A percentile compares a stretch with the other conserved stretches of the same genome.
Conservation (phyloP, 306 rosid genomes). For the Quercus alba region DNA sequence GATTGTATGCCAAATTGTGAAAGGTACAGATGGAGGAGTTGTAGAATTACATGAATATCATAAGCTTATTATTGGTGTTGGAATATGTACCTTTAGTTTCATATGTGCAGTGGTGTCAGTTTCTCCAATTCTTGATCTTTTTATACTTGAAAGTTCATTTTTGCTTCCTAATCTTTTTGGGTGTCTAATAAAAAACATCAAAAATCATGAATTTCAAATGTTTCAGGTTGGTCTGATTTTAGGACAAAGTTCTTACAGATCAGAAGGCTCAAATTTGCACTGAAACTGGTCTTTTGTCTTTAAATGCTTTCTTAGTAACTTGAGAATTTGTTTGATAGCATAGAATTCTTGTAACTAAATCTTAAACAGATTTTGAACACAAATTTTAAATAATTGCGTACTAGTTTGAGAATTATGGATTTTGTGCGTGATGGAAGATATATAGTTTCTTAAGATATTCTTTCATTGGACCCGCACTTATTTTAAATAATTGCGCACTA, state of each 20-base stretch:
- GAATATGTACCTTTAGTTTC: neutral
- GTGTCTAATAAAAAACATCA: neutral
- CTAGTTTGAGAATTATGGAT: neutral
- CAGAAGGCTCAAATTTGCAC: too few relatives aligned
- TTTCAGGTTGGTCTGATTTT: neutral
- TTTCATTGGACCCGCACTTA: neutral
- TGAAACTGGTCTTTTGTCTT: too few relatives aligned
- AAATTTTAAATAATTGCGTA: neutral
- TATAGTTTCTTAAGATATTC: too few relatives aligned
- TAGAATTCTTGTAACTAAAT: neutral
- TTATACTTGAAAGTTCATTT: neutral
- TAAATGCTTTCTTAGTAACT: neutral
- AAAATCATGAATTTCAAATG: neutral
- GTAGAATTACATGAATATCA: neutral
- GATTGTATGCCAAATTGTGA: neutral
- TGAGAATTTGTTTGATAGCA: neutral
- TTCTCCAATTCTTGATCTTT: neutral
- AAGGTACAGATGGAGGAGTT: neutral
- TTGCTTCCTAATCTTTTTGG: neutral
- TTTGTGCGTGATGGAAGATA: too few relatives aligned
- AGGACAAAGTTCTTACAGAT: too few relatives aligned
- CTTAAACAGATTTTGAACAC: neutral
- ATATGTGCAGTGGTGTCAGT: neutral
- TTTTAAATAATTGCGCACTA: neutral
- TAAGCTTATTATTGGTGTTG: neutral